phyloP scores from a whole-genome alignment of 306 rosid species.

The Vachellia pachyceras region DNA sequence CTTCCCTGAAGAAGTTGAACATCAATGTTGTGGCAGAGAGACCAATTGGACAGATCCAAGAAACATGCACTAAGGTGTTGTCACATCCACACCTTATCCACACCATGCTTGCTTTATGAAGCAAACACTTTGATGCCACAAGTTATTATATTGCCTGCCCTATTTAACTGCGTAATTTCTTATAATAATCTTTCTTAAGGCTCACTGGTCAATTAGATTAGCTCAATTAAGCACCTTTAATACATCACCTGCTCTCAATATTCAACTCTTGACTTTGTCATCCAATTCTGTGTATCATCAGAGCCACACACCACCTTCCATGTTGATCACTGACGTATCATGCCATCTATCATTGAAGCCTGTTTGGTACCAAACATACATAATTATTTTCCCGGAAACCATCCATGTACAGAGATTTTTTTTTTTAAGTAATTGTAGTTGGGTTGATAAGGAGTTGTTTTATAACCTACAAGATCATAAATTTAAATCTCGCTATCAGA shows the following conservation, averaged over 20 bases:
- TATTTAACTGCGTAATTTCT: background rate
- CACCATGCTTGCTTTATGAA: background rate
- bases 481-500: too few species aligned
- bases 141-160: background rate
- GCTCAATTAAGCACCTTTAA: background rate
- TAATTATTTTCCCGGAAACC: too few species aligned
- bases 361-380: too few species aligned
- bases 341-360: too few species aligned
- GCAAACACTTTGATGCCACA: background rate
- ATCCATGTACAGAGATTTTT: too few species aligned
- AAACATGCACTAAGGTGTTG: background rate
- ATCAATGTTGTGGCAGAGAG: background rate
- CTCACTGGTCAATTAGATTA: background rate
- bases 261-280: background rate
- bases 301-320: background rate
- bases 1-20: background rate
- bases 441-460: too few species aligned
- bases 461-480: too few species aligned
- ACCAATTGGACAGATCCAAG: background rate
- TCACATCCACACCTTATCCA: background rate
- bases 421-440: too few species aligned
- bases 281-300: background rate
- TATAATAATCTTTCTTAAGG: background rate
- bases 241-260: background rate
- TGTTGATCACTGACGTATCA: background rate